phyloP scores from a whole-genome alignment of 2,329 filamentous ascomycete genomes.

The Ambrosiella beaveri region DNA sequence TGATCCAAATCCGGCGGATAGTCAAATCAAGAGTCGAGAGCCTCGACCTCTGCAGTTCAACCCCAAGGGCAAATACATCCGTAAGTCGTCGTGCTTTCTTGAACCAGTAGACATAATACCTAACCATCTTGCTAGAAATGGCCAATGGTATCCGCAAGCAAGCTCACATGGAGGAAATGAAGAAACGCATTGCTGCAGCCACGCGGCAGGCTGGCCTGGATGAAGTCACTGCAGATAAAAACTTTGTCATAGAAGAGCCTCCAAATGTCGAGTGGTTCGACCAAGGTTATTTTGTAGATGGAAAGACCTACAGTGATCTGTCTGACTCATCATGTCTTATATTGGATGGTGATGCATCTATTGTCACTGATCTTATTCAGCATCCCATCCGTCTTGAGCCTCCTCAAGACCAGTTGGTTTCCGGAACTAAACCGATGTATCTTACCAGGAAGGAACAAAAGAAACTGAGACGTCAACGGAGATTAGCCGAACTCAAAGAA shows the following conservation, averaged over 20 bases:
- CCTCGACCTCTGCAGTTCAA: conserved; percentile 76
- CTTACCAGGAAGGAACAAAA: conserved; percentile 81
- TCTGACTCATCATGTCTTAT: conserved; percentile 50
- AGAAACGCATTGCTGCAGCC: conserved; percentile 75
- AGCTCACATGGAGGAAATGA: conserved; percentile 81
- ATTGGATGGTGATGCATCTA: conserved; percentile 60
- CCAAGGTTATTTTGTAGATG: conserved; percentile 60
- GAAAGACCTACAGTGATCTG: conserved; percentile 55
- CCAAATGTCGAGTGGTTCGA: conserved; percentile 97
- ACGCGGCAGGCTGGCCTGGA: conserved; percentile 85
- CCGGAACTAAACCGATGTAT: conserved; percentile 74
- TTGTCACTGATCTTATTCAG: conserved; percentile 81
- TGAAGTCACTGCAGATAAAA: conserved; percentile 73
- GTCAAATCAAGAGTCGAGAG: conserved; percentile 48
- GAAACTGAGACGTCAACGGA: conserved; percentile 73
- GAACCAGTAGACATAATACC: not conserved
- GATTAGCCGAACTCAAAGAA: conserved; percentile 88
- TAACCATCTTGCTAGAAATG: conserved; percentile 33
- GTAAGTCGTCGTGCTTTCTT: conserved; percentile 2
- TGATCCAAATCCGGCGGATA: conserved; percentile 48
- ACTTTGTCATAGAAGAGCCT: conserved; percentile 67
- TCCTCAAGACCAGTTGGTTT: conserved; percentile 70
- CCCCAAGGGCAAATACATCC: conserved; percentile 91
- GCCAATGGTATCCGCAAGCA: conserved; percentile 77
- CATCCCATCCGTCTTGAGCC: conserved; percentile 84